Percentiles rank a stretch among this genome's conserved stretches.
Evolutionary conservation across 2,329 filamentous ascomycete genomes (phyloP).

Genomic region (Phyllosticta citriasiana): DNA sequence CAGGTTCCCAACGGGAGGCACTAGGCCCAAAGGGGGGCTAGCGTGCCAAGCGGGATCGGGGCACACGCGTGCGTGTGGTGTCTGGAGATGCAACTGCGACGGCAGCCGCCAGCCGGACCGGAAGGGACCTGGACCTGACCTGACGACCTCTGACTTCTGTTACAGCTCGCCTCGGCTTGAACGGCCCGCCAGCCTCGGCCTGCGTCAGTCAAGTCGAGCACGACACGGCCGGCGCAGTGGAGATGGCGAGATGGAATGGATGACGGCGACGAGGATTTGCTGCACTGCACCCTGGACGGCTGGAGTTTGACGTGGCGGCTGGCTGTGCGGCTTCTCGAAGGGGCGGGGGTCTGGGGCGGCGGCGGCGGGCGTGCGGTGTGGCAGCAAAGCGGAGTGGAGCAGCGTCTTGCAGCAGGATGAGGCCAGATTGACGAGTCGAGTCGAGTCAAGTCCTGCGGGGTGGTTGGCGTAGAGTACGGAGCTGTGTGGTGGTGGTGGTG

Average conservation of each 20-base stretch:
- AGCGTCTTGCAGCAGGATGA: neutral
- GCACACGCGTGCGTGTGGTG: neutral
- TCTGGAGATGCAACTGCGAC: neutral
- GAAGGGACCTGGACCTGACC: too few species aligned
- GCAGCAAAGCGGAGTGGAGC: neutral
- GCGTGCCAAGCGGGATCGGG: neutral
- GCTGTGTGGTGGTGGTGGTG: too few species aligned
- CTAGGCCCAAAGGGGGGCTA: neutral
- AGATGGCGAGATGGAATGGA: too few species aligned
- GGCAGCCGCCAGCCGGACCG: neutral
- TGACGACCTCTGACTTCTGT: too few species aligned
- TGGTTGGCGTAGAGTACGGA: too few species aligned
- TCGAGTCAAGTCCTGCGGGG: too few species aligned
- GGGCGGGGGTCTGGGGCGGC: neutral
- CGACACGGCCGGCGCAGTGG: too few species aligned
- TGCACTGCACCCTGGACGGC: neutral
- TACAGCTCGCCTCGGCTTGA: neutral
- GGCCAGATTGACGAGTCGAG: too few species aligned
- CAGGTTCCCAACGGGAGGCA: too few species aligned
- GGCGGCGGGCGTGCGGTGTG: too few species aligned
- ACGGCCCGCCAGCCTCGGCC: neutral
- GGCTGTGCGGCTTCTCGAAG: neutral
- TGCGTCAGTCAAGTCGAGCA: too few species aligned
- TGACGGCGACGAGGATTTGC: neutral
- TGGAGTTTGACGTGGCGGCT: neutral